phyloP scores from a whole-genome alignment of 208 protist species.

The Leishmania amazonensis region DNA sequence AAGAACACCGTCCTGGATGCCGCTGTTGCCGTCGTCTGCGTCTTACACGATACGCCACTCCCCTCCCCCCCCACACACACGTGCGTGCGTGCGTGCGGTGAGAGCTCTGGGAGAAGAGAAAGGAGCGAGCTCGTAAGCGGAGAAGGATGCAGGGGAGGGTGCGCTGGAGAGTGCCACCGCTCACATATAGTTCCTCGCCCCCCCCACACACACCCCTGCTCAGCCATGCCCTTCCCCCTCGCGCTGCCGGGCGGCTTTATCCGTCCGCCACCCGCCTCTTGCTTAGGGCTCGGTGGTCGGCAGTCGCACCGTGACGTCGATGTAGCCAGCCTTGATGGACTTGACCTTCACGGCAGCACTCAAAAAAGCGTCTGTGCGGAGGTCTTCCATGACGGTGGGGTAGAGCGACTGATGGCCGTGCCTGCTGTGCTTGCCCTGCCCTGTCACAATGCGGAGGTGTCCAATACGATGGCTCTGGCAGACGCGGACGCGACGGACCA shows the following conservation, averaged over 20 bases:
- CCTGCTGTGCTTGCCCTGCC: constrained; percentile 69
- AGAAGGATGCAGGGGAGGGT: not conserved
- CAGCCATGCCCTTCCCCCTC: not conserved
- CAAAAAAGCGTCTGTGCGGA: constrained; percentile 47
- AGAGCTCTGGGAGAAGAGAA: not conserved
- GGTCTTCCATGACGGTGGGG: constrained; percentile 33
- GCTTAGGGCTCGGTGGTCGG: not conserved
- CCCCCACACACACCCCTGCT: not conserved
- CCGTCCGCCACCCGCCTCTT: not conserved
- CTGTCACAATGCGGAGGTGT: constrained; percentile 58
- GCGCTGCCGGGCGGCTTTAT: not conserved
- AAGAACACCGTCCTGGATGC: too few relatives aligned
- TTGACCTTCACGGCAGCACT: constrained; percentile 21
- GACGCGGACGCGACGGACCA: constrained; percentile 65
- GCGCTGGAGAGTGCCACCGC: not conserved
- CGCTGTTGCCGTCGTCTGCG: not conserved
- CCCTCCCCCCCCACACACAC: not conserved
- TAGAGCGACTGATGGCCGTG: constrained; percentile 47
- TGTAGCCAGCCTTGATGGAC: constrained; percentile 51
- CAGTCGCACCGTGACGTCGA: constrained; percentile 37
- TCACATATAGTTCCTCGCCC: not conserved
- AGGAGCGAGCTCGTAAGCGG: not conserved
- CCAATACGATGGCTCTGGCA: constrained; percentile 50
- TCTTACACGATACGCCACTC: not conserved
- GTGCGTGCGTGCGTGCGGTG: too few relatives aligned